Conservation (phyloP, 805 yeast genomes). For the Isabelozyma rhagii region DNA sequence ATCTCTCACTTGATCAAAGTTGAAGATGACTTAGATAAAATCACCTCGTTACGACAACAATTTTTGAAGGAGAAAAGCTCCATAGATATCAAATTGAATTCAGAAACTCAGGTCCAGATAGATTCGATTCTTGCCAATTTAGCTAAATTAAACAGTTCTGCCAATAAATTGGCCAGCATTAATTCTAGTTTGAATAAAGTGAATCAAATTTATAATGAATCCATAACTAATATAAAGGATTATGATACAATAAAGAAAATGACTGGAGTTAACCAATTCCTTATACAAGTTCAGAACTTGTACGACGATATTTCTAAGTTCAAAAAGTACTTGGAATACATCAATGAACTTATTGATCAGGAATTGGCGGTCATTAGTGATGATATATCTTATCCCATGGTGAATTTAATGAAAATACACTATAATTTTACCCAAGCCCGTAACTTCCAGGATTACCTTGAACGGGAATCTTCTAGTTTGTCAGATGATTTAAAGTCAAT, state of each 20-base stretch:
- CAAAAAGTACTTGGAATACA: constrained; percentile 44
- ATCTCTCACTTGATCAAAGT: constrained; percentile 37
- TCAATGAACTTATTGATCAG: constrained; percentile 52
- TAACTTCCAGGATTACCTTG: constrained; percentile 75
- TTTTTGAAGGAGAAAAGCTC: constrained; percentile 67
- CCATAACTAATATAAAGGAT: constrained; percentile 56
- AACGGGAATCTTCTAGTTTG: constrained; percentile 44
- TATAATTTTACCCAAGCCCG: constrained; percentile 65
- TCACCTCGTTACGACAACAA: constrained; percentile 51
- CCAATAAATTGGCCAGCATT: constrained; percentile 31
- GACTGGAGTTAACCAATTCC: constrained; percentile 66
- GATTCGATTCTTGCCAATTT: constrained; percentile 54
- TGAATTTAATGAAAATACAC: constrained; percentile 64
- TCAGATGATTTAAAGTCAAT: constrained; percentile 68
- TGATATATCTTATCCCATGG: constrained; percentile 41
- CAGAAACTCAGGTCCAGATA: constrained; percentile 65
- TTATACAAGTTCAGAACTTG: constrained; percentile 65
- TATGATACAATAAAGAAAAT: constrained; percentile 69
- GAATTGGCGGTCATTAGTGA: constrained; percentile 32
- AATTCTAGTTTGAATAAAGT: constrained; percentile 37
- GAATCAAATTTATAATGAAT: constrained; percentile 54
- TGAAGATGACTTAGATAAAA: constrained; percentile 54
- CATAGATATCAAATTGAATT: constrained; percentile 69
- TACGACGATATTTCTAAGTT: constrained; percentile 60
- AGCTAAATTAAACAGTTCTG: constrained; percentile 45